Conservation (phyloP, 305 asterid genomes). For the Fraxinus dipetala region DNA sequence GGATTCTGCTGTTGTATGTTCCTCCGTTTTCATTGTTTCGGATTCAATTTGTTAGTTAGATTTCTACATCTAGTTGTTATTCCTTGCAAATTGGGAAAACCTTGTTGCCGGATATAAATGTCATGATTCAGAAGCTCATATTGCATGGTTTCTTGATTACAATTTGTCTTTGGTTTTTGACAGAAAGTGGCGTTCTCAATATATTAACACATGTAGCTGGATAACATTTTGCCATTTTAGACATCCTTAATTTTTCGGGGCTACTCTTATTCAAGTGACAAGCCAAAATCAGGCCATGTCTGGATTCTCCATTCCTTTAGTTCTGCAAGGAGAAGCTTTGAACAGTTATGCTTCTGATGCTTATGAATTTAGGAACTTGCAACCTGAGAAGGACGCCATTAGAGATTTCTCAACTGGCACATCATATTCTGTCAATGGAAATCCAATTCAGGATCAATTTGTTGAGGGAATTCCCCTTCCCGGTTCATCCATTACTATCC, state of each 20-base stretch:
- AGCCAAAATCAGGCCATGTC: conserved; percentile 34
- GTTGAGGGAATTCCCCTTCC: conserved; percentile 40
- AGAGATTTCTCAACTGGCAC: conserved; percentile 27
- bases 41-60: background rate
- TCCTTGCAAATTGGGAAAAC: background rate
- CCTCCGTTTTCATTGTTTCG: background rate
- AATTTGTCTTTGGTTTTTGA: background rate
- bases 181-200: conserved; percentile 17
- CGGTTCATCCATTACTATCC: conserved; percentile 27
- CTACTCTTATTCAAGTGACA: conserved; percentile 24
- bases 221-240: conserved; percentile 25
- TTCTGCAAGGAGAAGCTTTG: conserved; percentile 34
- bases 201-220: conserved; percentile 32
- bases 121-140: background rate
- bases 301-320: conserved; percentile 39
- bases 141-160: background rate
- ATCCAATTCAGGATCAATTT: conserved; percentile 23
- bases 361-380: conserved; percentile 27
- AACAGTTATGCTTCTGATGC: conserved; percentile 25
- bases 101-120: background rate
- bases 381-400: conserved; percentile 22
- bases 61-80: background rate
- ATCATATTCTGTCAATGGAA: conserved; percentile 26
- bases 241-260: conserved; percentile 24
- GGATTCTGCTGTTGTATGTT: background rate